Conservation (phyloP, 78 protist genomes). For the Anaeramoeba flamelloides region DNA sequence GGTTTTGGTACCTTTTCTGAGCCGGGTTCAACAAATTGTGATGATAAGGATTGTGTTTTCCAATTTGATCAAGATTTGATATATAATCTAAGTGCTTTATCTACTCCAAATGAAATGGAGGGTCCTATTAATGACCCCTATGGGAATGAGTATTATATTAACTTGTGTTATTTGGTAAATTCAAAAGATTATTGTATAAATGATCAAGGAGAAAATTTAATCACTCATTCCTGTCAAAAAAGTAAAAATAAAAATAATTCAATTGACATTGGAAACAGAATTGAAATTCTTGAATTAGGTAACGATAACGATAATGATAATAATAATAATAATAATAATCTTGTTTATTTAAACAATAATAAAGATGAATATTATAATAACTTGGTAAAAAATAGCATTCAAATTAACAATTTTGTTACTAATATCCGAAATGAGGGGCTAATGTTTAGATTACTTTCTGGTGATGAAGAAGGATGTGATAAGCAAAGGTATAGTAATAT, state of each 20-base stretch:
- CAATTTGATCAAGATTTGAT: background rate
- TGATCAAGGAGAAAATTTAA: background rate
- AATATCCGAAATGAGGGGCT: background rate
- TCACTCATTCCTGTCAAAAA: background rate
- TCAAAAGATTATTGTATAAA: background rate
- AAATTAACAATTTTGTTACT: no score
- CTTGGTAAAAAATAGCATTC: no score
- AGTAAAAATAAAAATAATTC: background rate
- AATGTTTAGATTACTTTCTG: background rate
- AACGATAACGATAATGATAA: no score
- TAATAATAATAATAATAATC: no score
- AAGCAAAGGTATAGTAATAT: background rate
- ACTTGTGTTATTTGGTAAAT: background rate
- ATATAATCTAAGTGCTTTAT: background rate
- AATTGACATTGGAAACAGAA: background rate
- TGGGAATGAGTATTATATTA: background rate
- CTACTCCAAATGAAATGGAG: background rate
- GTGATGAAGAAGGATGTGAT: background rate
- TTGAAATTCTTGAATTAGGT: background rate
- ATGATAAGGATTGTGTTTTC: background rate
- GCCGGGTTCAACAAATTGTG: background rate
- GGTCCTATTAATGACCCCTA: background rate
- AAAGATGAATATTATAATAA: no score
- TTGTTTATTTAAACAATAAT: no score
- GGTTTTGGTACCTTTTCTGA: background rate